Conservation (phyloP, 2,329 filamentous ascomycete genomes). For the Aplosporella prunicola region DNA sequence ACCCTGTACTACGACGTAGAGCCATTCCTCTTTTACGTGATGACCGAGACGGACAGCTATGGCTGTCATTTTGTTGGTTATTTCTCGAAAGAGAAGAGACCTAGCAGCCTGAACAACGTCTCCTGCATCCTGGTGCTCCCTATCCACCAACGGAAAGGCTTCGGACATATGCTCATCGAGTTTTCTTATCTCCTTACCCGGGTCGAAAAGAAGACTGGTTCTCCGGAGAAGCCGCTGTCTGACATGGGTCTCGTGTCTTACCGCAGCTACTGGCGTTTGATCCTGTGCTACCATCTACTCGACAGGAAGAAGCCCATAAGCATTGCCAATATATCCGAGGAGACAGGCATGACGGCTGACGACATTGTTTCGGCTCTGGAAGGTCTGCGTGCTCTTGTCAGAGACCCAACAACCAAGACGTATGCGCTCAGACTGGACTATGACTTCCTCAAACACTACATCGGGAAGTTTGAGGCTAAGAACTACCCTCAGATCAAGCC, state of each 20-base stretch:
- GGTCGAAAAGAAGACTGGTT: constrained; percentile 87
- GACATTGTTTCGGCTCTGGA: constrained; percentile 93
- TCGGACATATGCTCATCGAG: constrained; percentile 92
- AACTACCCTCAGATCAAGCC: constrained; percentile 78
- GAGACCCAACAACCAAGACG: constrained; percentile 76
- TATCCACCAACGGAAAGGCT: constrained; percentile 94
- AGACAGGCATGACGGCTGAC: constrained; percentile 91
- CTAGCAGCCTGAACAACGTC: constrained; percentile 91
- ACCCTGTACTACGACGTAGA: constrained; percentile 98
- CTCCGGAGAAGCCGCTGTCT: constrained; percentile 91
- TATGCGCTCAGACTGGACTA: constrained; percentile 87
- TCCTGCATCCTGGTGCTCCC: constrained; percentile 94
- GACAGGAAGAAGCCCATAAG: constrained; percentile 48
- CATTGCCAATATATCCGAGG: constrained; percentile 63
- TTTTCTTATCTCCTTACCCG: constrained; percentile 95
- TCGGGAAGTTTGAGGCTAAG: constrained; percentile 81
- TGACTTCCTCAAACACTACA: constrained; percentile 76
- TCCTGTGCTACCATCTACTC: constrained; percentile 76
- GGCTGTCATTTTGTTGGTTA: constrained; percentile 98
- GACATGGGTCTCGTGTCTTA: constrained; percentile 98
- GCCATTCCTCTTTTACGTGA: constrained; percentile 93
- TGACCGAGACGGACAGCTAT: constrained; percentile 84
- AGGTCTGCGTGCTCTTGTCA: constrained; percentile 76
- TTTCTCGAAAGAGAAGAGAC: constrained; percentile 96
- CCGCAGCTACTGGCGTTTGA: constrained; percentile 89